Evolutionary conservation across 495 filamentous ascomycete genomes (phyloP).

Genomic region (Daldinia concentrica): DNA sequence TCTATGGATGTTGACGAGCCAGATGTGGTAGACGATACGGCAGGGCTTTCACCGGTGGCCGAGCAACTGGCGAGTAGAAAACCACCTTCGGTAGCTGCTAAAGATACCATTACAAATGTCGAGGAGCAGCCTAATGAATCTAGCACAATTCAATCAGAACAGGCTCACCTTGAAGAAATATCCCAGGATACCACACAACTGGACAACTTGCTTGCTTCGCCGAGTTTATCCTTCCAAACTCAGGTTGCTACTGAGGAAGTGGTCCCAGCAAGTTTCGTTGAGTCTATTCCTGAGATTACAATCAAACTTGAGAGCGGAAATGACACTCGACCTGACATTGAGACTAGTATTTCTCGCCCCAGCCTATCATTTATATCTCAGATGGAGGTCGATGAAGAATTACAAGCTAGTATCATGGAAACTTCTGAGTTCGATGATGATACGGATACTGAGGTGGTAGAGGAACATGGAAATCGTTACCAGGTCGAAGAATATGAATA

Average conservation of each 20-base stretch:
- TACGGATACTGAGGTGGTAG: background rate
- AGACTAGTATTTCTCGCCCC: slow-evolving; percentile 12
- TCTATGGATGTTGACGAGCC: slow-evolving; percentile 21
- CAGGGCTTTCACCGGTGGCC: background rate
- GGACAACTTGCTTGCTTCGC: slow-evolving; percentile 12
- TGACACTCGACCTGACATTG: slow-evolving; percentile 5
- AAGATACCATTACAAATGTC: background rate
- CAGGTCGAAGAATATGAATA: slow-evolving; percentile 10
- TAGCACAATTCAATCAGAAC: background rate
- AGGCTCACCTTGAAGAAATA: slow-evolving; percentile 2
- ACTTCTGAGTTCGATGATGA: slow-evolving; percentile 23
- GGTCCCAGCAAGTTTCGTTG: slow-evolving; percentile 11
- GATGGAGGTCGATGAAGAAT: slow-evolving; percentile 45
- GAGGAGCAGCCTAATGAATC: background rate
- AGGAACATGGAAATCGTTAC: slow-evolving; percentile 3
- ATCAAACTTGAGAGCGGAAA: background rate
- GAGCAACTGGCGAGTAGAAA: slow-evolving; percentile 3
- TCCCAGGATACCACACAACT: background rate
- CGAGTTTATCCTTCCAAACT: slow-evolving; percentile 32
- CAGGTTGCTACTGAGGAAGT: slow-evolving; percentile 30
- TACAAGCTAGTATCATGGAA: slow-evolving; percentile 45
- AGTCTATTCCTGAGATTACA: background rate
- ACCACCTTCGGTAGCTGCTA: background rate
- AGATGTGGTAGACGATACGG: background rate
- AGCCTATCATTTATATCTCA: slow-evolving; percentile 35